Evolutionary conservation across 2,329 filamentous ascomycete species (phyloP).

Genomic region (Aureobasidium subglaciale): DNA sequence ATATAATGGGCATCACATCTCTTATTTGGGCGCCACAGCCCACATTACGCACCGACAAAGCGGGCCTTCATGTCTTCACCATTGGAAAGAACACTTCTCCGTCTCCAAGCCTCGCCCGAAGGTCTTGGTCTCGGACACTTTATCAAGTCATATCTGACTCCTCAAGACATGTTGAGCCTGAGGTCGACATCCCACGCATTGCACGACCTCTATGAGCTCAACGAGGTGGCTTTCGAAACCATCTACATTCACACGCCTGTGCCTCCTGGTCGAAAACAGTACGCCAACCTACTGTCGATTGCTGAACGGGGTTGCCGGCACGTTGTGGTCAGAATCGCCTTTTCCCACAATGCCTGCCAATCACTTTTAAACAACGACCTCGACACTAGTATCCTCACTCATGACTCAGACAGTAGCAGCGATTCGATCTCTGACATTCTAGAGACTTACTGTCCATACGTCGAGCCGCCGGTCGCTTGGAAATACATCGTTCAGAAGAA

Average conservation of each 20-base stretch:
- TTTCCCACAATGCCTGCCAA: not conserved
- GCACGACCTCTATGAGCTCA: not conserved
- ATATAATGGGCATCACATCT: not conserved
- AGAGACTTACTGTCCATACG: not conserved
- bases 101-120: not conserved
- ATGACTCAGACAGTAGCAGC: not conserved
- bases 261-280: not conserved
- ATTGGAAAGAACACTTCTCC: not conserved
- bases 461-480: conserved; percentile 4
- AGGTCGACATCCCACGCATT: not conserved
- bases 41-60: too few species aligned
- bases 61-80: conserved; percentile 9
- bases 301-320: not conserved
- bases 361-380: not conserved
- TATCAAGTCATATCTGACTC: not conserved
- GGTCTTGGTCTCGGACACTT: not conserved
- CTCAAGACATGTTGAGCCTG: not conserved
- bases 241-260: conserved; percentile 11
- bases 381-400: not conserved
- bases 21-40: too few species aligned
- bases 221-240: not conserved
- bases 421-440: not conserved
- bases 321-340: conserved; percentile 2
- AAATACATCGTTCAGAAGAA: conserved; percentile 8
- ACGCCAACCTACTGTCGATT: not conserved